These are phyloP conservation scores for Chenopodium berlandieri DNA, from an alignment of 148 eudicot species.

Conservation along the genomic window DNA sequence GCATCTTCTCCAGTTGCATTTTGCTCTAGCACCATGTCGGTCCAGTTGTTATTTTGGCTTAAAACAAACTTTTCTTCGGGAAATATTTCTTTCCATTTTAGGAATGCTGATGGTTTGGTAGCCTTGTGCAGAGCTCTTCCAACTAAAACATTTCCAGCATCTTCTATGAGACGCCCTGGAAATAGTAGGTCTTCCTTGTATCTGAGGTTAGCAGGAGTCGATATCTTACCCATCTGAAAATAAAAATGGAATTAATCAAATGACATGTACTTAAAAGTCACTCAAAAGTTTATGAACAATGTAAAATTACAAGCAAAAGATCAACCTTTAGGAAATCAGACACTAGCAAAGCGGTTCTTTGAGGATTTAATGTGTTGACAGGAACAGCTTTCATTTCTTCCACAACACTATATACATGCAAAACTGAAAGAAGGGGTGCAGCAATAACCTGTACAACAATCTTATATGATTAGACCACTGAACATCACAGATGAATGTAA, in stretches of 20 bases:
- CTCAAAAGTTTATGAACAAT: neutral
- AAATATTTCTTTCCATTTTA: constrained; percentile 62
- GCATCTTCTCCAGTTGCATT: constrained; percentile 95
- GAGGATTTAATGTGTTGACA: constrained; percentile 85
- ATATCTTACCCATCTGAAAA: constrained; percentile 65
- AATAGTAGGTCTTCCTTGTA: constrained; percentile 80
- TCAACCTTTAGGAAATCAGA: constrained; percentile 80
- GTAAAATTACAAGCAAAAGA: neutral
- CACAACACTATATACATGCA: constrained; percentile 71
- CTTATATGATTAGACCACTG: neutral
- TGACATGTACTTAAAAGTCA: neutral
- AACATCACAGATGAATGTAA: neutral
- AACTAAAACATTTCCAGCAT: constrained; percentile 83
- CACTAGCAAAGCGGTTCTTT: constrained; percentile 90
- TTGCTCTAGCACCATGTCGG: constrained; percentile 77
- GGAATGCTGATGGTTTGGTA: constrained; percentile 66
- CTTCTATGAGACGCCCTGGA: constrained; percentile 80
- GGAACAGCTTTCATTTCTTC: constrained; percentile 99
- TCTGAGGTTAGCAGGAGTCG: constrained; percentile 93
- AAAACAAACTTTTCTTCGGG: constrained; percentile 79
- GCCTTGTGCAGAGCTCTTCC: constrained; percentile 67
- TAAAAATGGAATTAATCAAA: neutral
- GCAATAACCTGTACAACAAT: constrained; percentile 59
- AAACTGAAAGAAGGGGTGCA: constrained; percentile 72
- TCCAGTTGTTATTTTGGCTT: constrained; percentile 52